Base-by-base conservation (phyloP, 2,329 filamentous ascomycete genomes). In the Fusarium praegraminearum region DNA sequence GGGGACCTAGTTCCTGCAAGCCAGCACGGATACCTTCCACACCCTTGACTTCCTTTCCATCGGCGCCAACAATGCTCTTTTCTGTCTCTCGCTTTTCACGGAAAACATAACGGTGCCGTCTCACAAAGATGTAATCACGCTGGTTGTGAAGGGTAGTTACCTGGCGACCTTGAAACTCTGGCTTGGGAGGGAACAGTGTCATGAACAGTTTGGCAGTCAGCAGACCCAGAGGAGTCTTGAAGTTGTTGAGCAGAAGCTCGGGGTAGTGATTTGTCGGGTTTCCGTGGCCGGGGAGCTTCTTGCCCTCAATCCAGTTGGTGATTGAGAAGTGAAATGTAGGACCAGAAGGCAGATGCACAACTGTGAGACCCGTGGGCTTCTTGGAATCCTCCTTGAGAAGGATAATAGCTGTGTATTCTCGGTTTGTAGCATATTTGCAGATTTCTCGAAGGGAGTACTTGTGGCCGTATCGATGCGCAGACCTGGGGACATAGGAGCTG, bases 371-470 rank as follows among this genome's bases (percentile, higher is more conserved):
- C 16, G 90, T 90, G 0, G 94, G 92, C 75, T 87, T 89, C 82
- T 99, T 99, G 72, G 89, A 87, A 77, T 98, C 94, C 80, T 99
- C 94, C 76, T 94, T 93, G 18, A 98, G 83, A 18, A 99, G 88
- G 3, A 98, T 83, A 4, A 99, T 85, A 26, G 93, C 88, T 0
- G 94, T 97, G 81, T 93, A 98, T 41, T 91, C 89, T 46, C 93
- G 87, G 75, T 95, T 93, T 16, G 88, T 80, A 36, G 95, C 95
- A 77, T 95, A 98, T 69, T 90, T 88, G 75, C 92, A 89, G 71
- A 99, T 98, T 79, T 99, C 96, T 51, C 92, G 88, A 26, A 99
- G 86, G 26, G 91, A 95, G 83, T 97, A 98, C 78, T 97, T 97
- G 85, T 98, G 90, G 11, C 90, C 89, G 79, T 94, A 93, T 54